Percentiles rank a stretch among this genome's conserved stretches.
phyloP scores from a whole-genome alignment of 2,329 filamentous ascomycete genomes.

The Curvularia sp. region DNA sequence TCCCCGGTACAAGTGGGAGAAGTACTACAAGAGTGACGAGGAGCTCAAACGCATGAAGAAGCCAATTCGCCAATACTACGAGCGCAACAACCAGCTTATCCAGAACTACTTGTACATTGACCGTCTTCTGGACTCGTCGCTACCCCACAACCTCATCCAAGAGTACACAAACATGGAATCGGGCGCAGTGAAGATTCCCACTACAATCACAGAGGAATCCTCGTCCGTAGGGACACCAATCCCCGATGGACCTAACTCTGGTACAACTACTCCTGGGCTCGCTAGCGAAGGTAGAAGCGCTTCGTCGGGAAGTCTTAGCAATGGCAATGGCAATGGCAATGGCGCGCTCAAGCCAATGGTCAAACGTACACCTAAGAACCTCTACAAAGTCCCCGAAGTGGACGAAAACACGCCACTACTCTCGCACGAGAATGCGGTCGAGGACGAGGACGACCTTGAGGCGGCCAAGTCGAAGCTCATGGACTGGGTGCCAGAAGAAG shows the following conservation, averaged over 20 bases:
- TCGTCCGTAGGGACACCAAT: conserved; percentile 32
- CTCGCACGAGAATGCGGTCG: conserved; percentile 52
- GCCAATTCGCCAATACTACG: conserved; percentile 83
- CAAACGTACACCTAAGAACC: conserved; percentile 74
- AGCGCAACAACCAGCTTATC: conserved; percentile 85
- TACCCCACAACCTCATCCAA: conserved; percentile 90
- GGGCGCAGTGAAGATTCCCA: conserved; percentile 68
- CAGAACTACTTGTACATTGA: conserved; percentile 96
- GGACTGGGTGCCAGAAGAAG: conserved; percentile 72
- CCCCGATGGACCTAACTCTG: conserved; percentile 21
- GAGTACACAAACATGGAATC: conserved; percentile 77
- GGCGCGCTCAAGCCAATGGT: conserved; percentile 40
- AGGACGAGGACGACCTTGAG: conserved; percentile 49
- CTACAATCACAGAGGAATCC: conserved; percentile 77
- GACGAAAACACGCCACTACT: conserved; percentile 71
- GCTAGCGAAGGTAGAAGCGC: conserved; percentile 21
- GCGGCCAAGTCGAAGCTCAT: conserved; percentile 64
- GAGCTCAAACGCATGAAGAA: conserved; percentile 75
- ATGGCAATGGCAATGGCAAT: conserved; percentile 42
- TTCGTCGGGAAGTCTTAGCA: conserved; percentile 29
- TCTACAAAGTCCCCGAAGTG: conserved; percentile 73
- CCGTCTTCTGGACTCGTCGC: conserved; percentile 83
- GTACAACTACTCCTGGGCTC: conserved; percentile 25
- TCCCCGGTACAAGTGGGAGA: conserved; percentile 82
- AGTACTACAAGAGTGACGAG: conserved; percentile 83